Evolutionary conservation across 441 rosid genomes (phyloP), one percentile per base, ranked within the genome.

Genomic region (Erodium trifolium): DNA sequence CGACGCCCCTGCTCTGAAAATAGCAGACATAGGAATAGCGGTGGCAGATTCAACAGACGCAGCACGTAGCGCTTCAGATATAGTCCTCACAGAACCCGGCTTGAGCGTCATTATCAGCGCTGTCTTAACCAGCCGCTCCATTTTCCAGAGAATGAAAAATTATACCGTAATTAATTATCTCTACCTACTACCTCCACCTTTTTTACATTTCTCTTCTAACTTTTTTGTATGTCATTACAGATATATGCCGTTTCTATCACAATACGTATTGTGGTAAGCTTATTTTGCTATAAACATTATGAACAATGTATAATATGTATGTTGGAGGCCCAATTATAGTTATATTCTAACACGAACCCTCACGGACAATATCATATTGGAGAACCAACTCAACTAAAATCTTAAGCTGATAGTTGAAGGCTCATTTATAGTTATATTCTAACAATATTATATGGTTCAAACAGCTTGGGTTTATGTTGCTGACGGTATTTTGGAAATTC

Each of bases 111-210:
- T 91, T 7, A 59, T 93, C 1, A 89, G 95, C 39, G 98, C 96
- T 0, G 97, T 93, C 35, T 70, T 93, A 57, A 93, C 97, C 5
- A 93, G 98, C 82, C 82, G 98, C 68, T 94, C 95, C 66, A 89
- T 93, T 73, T 93, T 93, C 82, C 97, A 93, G 70, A 91, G 97
- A 77, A 93, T 93, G 98, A 93, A 93, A 84, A 93, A 93, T 84
- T 93, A 93, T 88, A 93, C 96, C 23, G 62, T 51, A 51, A n/a
- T 53, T 4, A 8, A 53, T 23, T 23, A 23, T 23, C 27, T 23
- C 27, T 23, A 23, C 27, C 27, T 23, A 23, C 27, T 23, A 23
- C 1, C 27, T 23, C 27, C 0, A 23, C 2, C 27, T 23, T 23
- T 23, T 23, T 23, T 23, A 23, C 2, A 2, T 23, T 23, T 23